Conservation (phyloP, 2,329 filamentous ascomycete genomes). For the Calonectria hongkongensis region DNA sequence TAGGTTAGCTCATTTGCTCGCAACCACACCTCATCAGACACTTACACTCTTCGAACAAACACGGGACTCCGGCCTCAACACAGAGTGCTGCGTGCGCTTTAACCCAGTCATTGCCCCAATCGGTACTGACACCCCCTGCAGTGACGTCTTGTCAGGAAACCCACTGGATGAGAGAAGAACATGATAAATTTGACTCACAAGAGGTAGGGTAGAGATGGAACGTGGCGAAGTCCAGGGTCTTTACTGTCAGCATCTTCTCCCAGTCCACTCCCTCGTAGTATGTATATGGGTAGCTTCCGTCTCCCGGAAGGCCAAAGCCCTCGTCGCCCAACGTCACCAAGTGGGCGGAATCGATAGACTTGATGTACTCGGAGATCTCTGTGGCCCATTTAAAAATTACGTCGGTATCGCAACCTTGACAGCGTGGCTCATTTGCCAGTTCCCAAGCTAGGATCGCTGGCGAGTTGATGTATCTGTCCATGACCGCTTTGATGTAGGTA, state of each 20-base stretch:
- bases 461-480: slow-evolving; percentile 68
- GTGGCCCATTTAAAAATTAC: slow-evolving; percentile 72
- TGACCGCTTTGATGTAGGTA: slow-evolving; percentile 71
- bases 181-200: slow-evolving; percentile 48
- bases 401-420: slow-evolving; percentile 45
- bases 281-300: slow-evolving; percentile 71
- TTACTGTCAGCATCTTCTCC: slow-evolving; percentile 69
- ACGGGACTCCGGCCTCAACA: slow-evolving; percentile 55
- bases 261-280: slow-evolving; percentile 72
- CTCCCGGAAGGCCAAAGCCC: slow-evolving; percentile 67
- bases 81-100: slow-evolving; percentile 55
- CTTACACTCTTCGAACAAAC: slow-evolving; percentile 60
- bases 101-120: slow-evolving; percentile 46
- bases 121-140: slow-evolving; percentile 43
- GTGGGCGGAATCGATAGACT: slow-evolving; percentile 76
- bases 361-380: slow-evolving; percentile 73
- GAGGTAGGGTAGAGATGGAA: slow-evolving; percentile 58
- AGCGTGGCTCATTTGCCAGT: slow-evolving; percentile 68
- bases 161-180: background rate
- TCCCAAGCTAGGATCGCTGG: slow-evolving; percentile 73
- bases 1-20: slow-evolving; percentile 4
- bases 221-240: slow-evolving; percentile 70
- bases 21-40: background rate
- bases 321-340: slow-evolving; percentile 78
- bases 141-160: background rate